Evolutionary conservation across 345 rosid genomes (phyloP), one percentile per base, ranked within the genome.

Genomic region (Bruguiera sexangula): DNA sequence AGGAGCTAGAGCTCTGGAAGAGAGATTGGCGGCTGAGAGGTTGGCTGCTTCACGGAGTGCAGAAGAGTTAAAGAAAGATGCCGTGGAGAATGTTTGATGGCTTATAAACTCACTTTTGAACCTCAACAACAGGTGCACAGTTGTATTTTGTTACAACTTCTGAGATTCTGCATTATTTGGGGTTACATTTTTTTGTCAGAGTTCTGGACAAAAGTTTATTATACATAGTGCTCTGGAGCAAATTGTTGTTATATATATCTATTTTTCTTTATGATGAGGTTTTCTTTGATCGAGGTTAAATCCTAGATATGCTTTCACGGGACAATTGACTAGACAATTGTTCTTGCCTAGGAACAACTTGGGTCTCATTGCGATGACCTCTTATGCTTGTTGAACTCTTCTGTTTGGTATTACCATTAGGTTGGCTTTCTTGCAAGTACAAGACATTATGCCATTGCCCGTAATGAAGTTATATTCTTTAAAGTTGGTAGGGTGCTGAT

Each of bases 1-100:
- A 74, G 99, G 98, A 36, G 98, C 98, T n/a, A 86, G 97, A 69
- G 97, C 98, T 6, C 77, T 92, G 64, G 99, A 92, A 82, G 99
- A 92, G 83, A 90, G 96, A 82, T 86, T 94, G 73, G 95, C 87
- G 54, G 74, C 97, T 27, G 98, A 91, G 84, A 83, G 82, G 76
- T 56, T 89, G 86, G 90, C 81, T 52, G 70, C 88, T 63, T 68
- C 83, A 57, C 76, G 63, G 68, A 82, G 81, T 67, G 62, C 81
- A 15, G 89, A 92, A 62, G 97, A 84, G 65, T 72, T 77, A 1
- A 80, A 65, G 63, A 77, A 70, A 77, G 93, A 88, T 68, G 92
- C 82, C 57, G 22, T 72, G 2, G 96, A 92, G 67, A 87, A 75
- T 19, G 97, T 91, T 61, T 93, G 81, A 87, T 60, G 3, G 36